Evolutionary conservation across 495 filamentous ascomycete genomes (phyloP).

Genomic region (Tuber aestivum): DNA sequence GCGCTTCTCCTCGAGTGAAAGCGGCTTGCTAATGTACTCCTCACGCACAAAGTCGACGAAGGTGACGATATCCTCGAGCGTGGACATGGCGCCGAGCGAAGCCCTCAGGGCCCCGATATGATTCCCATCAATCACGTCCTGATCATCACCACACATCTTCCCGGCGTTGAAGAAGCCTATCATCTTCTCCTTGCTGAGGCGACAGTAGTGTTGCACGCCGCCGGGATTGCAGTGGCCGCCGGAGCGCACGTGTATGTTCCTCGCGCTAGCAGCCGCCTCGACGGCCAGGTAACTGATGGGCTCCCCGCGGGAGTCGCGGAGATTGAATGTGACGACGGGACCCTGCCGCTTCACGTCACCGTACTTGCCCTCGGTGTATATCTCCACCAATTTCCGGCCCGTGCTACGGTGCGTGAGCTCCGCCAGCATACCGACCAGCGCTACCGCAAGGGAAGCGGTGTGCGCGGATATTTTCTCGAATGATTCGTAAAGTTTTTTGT

Average conservation of each 20-base stretch:
- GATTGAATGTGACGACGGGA: constrained; percentile 65
- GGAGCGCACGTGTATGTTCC: constrained; percentile 61
- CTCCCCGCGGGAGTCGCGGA: constrained; percentile 52
- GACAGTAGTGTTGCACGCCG: constrained; percentile 45
- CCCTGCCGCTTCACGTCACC: constrained; percentile 59
- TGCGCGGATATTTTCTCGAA: constrained; percentile 60
- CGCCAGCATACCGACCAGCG: constrained; percentile 51
- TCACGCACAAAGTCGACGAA: constrained; percentile 70
- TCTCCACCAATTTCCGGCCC: constrained; percentile 51
- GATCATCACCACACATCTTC: constrained; percentile 59
- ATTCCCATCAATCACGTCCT: constrained; percentile 73
- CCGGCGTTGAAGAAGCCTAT: constrained; percentile 22
- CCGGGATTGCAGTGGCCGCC: constrained; percentile 63
- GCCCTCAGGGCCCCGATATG: constrained; percentile 76
- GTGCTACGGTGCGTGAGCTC: constrained; percentile 55
- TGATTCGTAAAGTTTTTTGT: constrained; percentile 56
- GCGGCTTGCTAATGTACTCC: constrained; percentile 55
- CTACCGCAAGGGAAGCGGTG: constrained; percentile 52
- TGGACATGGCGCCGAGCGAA: constrained; percentile 85
- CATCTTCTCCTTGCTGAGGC: constrained; percentile 25
- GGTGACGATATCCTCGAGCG: constrained; percentile 60
- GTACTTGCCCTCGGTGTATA: constrained; percentile 57
- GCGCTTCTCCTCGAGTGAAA: constrained; percentile 13
- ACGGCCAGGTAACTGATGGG: constrained; percentile 57
- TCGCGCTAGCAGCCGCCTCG: constrained; percentile 57